Evolutionary conservation across 768 basidiomycete species (phyloP), one percentile per base, ranked within the genome.

Genomic region (Suillus lakei): DNA sequence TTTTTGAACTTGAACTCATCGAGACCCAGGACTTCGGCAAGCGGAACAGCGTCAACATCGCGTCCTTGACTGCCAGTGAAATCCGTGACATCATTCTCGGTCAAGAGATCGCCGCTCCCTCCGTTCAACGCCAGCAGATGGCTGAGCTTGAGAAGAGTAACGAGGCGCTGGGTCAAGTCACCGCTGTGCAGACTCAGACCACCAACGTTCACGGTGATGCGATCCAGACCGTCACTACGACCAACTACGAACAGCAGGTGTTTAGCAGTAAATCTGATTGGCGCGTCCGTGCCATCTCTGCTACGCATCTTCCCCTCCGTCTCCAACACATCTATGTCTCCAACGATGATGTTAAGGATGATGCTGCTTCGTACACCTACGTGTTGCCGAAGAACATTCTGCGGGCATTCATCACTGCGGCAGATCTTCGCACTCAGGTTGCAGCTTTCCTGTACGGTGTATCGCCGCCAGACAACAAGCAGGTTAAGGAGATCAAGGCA

Each of bases 241-340:
- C 98, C 67, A 95, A 93, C 74, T 99, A 99, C 76, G 98, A 98
- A 78, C 96, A 98, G 73, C 93, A 95, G 73, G 91, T 95, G n/a
- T 99, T 99, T 83, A 96, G 94, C 78, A 94, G 92, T 82, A 99
- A 99, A 83, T 98, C 98, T 5, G 98, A 99, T 77, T 99, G 98
- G 98, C 95, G 98, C 71, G 93, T 98, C 38, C 92, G 98, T 67
- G 98, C 98, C 39, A 99, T 99, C 72, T 96, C 95, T 18, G 92
- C 98, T 0, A 99, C 96, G 26, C 96, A 99, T 78, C 85, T 99
- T 54, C 89, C 97, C 5, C 89, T 99, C 66, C 95, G 98, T 73
- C 84, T 99, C 66, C 96, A 99, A 75, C 96, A 99, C 76, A 98
- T 99, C 78, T 99, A 98, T 77, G 98, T 99, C 38, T 97, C 96